Base-by-base conservation (phyloP, 495 filamentous ascomycete genomes). In the Aspergillus nidulans region DNA sequence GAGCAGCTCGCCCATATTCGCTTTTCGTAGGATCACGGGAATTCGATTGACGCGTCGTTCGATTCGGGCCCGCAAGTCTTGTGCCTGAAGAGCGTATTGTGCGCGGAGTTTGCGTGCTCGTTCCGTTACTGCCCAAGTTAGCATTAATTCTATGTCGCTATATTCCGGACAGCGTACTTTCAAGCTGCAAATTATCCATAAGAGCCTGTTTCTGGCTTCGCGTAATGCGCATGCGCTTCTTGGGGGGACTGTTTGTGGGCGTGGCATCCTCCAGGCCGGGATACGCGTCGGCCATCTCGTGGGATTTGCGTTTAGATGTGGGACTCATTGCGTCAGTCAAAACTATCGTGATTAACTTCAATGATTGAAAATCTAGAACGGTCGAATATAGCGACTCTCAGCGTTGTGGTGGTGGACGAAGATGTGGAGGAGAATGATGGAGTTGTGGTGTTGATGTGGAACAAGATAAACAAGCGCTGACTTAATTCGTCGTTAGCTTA, bases 1-100 rank as follows among this genome's bases (percentile, higher is more conserved):
- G 16, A 91, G 63, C 6, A 97, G 76, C 25, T 96, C 92, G 49
- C 85, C 86, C 82, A 99, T 92, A 41, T 81, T 96, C 26, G 80
- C 81, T 62, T 85, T 88, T 51, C 94, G 86, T 54, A 96, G 71
- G 13, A 85, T 82, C 36, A 82, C 77, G 7, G 94, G 94, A 42
- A 99, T 91, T 42, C 94, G 88, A 65, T 97, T 96, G 70, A 99
- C 80, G 67, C 94, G 89, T 69, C 96, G 87, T 74, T 97, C 92
- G 25, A 99, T 86, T 38, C 94, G 87, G 43, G 90, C 84, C 39
- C 86, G 81, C 12, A 97, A 80, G 56, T 88, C 88, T 65, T 90
- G 86, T 12, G 90, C 86, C 69, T 95, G 91, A 30, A 95, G 77
- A 28, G 86, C 86, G 74, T 95, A 96, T 69, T 95, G 91, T 4